Base-by-base conservation (phyloP, 1,284 basidiomycete genomes). In the Cronartium quercuum region DNA sequence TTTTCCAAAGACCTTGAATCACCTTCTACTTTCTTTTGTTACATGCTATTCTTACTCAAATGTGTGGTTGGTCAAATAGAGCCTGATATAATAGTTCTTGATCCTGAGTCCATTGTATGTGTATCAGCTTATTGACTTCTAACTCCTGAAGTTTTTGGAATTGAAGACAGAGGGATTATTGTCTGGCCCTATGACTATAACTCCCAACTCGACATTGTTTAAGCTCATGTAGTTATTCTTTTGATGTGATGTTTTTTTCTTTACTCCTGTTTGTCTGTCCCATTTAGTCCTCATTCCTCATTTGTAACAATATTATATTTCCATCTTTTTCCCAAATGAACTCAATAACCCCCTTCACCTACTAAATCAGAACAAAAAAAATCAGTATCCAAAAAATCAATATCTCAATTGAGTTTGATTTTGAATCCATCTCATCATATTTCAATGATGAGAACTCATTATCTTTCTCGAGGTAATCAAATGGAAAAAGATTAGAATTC, bases 41-140 rank as follows among this genome's bases (percentile, higher is more conserved):
- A 61, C 35, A 41, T 41, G 15, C 24, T 69, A 1, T 69, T 40
- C 35, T 24, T 60, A 5, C 42, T 7, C 35, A 35, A 29, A n/a
- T n/a, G 38, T n/a, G 61, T 69, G 2, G 40, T 63, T 34, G 61
- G 61, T 1, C 40, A 64, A 29, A 62, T 71, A 4, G 41, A 70
- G 5, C 1, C 51, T 1, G 66, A 58, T 44, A 44, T 44, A 44
- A 44, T 44, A 44, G 42, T 44, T 44, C 42, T 44, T 44, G 42
- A 9, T 44, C 42, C 18, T 44, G 42, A 44, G 9, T 44, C 42
- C 42, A 44, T 44, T 44, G 42, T 44, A 44, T 44, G 42, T 44
- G 42, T 44, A 9, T 44, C 9, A 9, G 42, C 42, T 44, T 44
- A 44, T 44, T 18, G 18, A 44, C 42, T 44, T 44, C 18, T 44